phyloP scores from a whole-genome alignment of 208 protist genomes.

The Wallacemonas sp. region DNA sequence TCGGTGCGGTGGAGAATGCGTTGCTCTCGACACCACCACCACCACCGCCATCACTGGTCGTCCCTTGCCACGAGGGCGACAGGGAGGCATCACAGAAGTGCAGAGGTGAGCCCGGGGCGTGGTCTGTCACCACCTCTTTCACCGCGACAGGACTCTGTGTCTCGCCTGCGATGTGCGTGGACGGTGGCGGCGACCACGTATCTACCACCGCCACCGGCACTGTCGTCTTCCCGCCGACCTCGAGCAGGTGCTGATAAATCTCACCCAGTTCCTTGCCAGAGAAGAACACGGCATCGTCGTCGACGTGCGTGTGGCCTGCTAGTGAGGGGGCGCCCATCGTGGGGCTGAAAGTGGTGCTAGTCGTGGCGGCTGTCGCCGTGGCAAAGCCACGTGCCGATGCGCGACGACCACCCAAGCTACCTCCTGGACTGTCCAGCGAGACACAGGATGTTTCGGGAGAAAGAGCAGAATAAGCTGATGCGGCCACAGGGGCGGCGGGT shows the following conservation, averaged over 20 bases:
- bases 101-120: background rate
- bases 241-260: constrained; percentile 2
- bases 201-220: background rate
- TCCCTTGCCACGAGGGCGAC: no score
- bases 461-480: no score
- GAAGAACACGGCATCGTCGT: background rate
- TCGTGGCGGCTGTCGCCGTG: background rate
- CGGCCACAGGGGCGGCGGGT: no score
- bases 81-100: background rate
- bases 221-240: background rate
- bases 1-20: no score
- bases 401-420: background rate
- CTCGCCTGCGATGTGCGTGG: no score
- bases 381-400: background rate
- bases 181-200: background rate
- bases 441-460: background rate
- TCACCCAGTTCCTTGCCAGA: constrained; percentile 1
- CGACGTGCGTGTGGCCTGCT: background rate
- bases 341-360: background rate
- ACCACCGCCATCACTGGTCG: no score
- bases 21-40: no score
- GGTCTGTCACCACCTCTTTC: no score
- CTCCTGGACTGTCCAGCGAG: background rate
- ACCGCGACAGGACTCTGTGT: no score
- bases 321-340: background rate